phyloP scores from a whole-genome alignment of 768 basidiomycete genomes.

The Podaxis sp. region DNA sequence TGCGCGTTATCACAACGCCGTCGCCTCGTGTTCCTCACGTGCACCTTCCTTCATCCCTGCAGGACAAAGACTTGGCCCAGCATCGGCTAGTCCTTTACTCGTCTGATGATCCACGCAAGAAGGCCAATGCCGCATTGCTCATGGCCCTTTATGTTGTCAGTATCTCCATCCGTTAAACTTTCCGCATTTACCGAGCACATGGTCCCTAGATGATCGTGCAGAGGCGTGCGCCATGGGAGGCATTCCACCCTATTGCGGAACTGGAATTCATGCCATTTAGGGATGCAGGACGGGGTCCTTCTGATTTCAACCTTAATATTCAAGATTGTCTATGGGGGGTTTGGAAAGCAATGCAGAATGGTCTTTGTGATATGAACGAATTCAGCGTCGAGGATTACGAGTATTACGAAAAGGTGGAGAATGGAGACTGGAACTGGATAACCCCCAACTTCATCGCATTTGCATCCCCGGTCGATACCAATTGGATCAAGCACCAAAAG shows the following conservation, averaged over 20 bases:
- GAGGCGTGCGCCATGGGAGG: constrained; percentile 88
- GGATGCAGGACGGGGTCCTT: constrained; percentile 89
- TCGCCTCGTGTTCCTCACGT: constrained; percentile 39
- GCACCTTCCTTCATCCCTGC: constrained; percentile 18
- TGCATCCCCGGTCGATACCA: constrained; percentile 83
- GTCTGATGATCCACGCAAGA: constrained; percentile 78
- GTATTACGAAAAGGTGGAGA: constrained; percentile 92
- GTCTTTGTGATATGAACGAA: constrained; percentile 90
- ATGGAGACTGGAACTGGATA: constrained; percentile 96
- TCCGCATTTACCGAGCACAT: constrained; percentile 15
- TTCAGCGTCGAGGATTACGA: constrained; percentile 94
- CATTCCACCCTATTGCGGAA: constrained; percentile 90
- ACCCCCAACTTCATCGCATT: constrained; percentile 92
- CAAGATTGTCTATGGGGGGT: constrained; percentile 90
- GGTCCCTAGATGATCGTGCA: constrained; percentile 83
- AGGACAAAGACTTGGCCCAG: constrained; percentile 75
- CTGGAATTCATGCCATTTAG: constrained; percentile 94
- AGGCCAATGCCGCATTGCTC: constrained; percentile 93
- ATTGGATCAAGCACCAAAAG: constrained; percentile 76
- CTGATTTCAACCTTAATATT: constrained; percentile 90
- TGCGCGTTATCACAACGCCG: constrained; percentile 22
- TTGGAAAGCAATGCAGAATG: constrained; percentile 89
- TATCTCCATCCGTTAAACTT: constrained; percentile 17
- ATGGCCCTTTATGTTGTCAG: constrained; percentile 91
- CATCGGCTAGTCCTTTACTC: constrained; percentile 87